Evolutionary conservation across 495 filamentous ascomycete genomes (phyloP), one percentile per base, ranked within the genome.

Genomic region (Penicillium cataractarum): DNA sequence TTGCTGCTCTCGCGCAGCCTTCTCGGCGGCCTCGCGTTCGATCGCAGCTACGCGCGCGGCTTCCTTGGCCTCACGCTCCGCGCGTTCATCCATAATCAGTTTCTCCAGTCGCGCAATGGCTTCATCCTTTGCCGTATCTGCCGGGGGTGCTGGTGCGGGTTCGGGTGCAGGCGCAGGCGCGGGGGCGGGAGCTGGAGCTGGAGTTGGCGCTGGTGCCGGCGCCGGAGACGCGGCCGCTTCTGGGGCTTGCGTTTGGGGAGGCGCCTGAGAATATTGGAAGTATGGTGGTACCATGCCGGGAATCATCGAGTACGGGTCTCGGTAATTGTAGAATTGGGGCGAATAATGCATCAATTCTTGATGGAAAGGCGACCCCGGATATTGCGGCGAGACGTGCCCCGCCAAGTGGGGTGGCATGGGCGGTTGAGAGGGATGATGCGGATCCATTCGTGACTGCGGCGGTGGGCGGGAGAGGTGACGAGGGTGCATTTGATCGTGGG

Each of bases 281-380:
- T 76, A 78, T 21, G 52, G 72, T 10, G 76, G 76, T 12, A 78
- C 66, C 72, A 83, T 77, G 7, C 78, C 74, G 2, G 73, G 73
- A 29, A 77, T 68, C 66, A 82, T 76, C 4, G 69, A 67, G 55
- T 78, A 81, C 3, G 77, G 72, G 19, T 77, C 76, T 24, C 72
- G 71, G 61, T 75, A 78, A 57, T 82, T 81, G 65, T 81, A 84
- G n/a, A 79, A 85, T 3, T 61, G 70, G 29, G 71, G 72, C 22
- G 67, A 69, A 60, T 84, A 87, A 6, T 78, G 74, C 63, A 86
- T 78, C 60, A 87, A 57, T 22, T 86, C 84, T 40, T 85, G 83
- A 10, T 60, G 61, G 52, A 74, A 63, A 9, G 76, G 74, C 32
- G 76, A 61, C 8, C 70, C 78, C 9, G 65, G 70, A 60, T 77